Evolutionary conservation across 2,329 filamentous ascomycete species (phyloP).

Genomic region (Coniochaeta hoffmannii): DNA sequence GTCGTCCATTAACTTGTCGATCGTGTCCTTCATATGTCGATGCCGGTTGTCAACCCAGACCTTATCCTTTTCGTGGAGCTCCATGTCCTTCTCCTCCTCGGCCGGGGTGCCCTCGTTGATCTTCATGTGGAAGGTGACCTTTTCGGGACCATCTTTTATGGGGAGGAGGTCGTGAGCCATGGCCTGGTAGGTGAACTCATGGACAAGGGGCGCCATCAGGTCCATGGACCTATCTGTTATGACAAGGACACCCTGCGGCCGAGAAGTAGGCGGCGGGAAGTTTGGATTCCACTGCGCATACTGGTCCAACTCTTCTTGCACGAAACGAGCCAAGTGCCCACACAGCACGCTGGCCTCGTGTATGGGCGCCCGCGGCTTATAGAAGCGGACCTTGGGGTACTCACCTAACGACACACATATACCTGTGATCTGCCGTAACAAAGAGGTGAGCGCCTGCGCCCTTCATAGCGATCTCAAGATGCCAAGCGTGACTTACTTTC

Average conservation of each 20-base stretch:
- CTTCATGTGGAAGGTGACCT: constrained; percentile 74
- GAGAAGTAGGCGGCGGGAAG: constrained; percentile 71
- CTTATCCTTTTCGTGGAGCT: constrained; percentile 82
- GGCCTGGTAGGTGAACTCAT: constrained; percentile 97
- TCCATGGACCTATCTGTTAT: constrained; percentile 94
- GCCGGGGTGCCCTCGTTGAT: constrained; percentile 66
- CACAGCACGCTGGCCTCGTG: constrained; percentile 88
- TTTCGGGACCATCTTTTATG: constrained; percentile 82
- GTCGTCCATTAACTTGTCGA: constrained; percentile 85
- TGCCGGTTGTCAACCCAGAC: constrained; percentile 96
- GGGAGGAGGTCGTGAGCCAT: constrained; percentile 93
- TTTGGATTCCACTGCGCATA: constrained; percentile 79
- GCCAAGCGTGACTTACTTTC: constrained; percentile 51
- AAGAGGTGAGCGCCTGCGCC: background rate
- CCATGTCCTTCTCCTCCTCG: constrained; percentile 80
- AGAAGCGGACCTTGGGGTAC: constrained; percentile 89
- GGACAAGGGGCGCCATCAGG: constrained; percentile 74
- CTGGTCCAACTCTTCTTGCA: constrained; percentile 84
- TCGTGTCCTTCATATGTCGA: constrained; percentile 95
- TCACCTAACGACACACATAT: constrained; percentile 90
- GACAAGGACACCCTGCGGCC: constrained; percentile 75
- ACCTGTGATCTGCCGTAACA: constrained; percentile 63
- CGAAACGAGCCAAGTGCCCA: constrained; percentile 79
- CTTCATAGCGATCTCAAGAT: background rate
- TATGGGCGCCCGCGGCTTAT: constrained; percentile 62